Conservation (phyloP, 2,329 filamentous ascomycete species). For the Pseudocercospora fuligena region DNA sequence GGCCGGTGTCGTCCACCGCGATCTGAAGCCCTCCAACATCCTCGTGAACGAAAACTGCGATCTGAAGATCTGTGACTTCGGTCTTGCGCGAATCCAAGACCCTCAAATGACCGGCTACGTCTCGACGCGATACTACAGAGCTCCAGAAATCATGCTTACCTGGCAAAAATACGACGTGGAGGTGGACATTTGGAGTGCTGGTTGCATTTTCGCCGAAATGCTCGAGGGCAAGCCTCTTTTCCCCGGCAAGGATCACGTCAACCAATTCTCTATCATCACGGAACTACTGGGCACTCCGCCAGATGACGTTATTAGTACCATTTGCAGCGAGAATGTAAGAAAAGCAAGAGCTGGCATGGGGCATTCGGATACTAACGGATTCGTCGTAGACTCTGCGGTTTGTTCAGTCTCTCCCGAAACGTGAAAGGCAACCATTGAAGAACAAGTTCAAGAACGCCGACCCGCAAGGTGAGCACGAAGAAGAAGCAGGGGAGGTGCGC, state of each 20-base stretch:
- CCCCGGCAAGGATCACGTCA: slow-evolving; percentile 98
- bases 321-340: slow-evolving; percentile 84
- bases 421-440: slow-evolving; percentile 82
- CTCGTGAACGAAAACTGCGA: slow-evolving; percentile 99
- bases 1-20: slow-evolving; percentile 94
- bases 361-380: slow-evolving; percentile 30
- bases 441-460: slow-evolving; percentile 97
- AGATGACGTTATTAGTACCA: slow-evolving; percentile 97
- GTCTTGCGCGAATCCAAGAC: slow-evolving; percentile 94
- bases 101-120: slow-evolving; percentile 99
- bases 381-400: slow-evolving; percentile 80
- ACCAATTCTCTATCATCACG: slow-evolving; percentile 99
- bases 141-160: slow-evolving; percentile 99
- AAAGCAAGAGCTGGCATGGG: slow-evolving; percentile 56
- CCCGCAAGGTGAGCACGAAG: slow-evolving; percentile 47
- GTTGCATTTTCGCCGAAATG: slow-evolving; percentile 99
- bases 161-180: slow-evolving; percentile 99
- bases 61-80: slow-evolving; percentile 99
- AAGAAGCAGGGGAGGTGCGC: background rate
- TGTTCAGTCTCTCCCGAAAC: slow-evolving; percentile 94
- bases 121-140: slow-evolving; percentile 97
- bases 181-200: slow-evolving; percentile 98
- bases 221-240: slow-evolving; percentile 97
- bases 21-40: slow-evolving; percentile 98
- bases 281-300: slow-evolving; percentile 94